Evolutionary conservation across 208 protist genomes (phyloP).

Genomic region (Giardia muris): DNA sequence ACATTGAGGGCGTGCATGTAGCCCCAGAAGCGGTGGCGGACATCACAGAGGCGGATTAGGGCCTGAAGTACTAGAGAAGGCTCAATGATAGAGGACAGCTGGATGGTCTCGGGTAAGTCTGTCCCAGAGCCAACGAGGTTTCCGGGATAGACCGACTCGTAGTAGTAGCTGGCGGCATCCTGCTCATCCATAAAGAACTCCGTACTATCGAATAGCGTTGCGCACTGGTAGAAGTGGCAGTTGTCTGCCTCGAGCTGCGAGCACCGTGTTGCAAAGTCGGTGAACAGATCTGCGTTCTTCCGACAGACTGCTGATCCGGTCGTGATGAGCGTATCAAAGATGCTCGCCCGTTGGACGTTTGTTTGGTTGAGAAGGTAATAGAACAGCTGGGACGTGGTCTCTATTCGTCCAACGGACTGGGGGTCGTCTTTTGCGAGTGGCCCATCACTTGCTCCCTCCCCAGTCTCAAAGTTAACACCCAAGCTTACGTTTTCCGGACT

Average conservation of each 20-base stretch:
- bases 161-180: neutral
- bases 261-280: neutral
- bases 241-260: neutral
- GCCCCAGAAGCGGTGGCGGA: neutral
- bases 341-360: neutral
- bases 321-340: neutral
- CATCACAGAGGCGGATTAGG: neutral
- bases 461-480: neutral
- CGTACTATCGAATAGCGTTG: neutral
- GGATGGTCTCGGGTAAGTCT: neutral
- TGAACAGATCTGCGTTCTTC: neutral
- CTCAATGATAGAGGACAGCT: neutral
- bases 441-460: neutral
- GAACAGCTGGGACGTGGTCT: neutral
- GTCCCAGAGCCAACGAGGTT: neutral
- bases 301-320: neutral
- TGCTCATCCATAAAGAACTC: neutral
- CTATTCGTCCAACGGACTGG: neutral
- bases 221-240: neutral
- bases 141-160: neutral
- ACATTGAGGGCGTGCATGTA: neutral
- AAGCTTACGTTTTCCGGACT: neutral
- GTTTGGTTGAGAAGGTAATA: neutral
- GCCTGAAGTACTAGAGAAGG: neutral
- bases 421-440: neutral